A percentile compares a stretch with the other conserved stretches of the same genome.
phyloP scores from a whole-genome alignment of 2,329 filamentous ascomycete genomes.

The Trichophaea hybrida region DNA sequence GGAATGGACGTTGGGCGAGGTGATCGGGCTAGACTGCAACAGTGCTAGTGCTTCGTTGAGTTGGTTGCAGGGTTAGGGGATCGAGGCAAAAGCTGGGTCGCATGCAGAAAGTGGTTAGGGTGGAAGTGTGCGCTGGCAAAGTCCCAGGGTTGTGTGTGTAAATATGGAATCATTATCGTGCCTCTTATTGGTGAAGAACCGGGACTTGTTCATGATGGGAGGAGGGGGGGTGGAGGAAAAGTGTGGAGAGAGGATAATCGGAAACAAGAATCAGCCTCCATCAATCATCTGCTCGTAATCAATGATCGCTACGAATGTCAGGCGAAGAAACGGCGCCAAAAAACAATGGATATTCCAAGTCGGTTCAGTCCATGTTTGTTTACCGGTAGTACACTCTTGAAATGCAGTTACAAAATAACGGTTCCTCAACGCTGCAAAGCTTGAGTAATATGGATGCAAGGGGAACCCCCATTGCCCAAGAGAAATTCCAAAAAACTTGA shows the following conservation, averaged over 20 bases:
- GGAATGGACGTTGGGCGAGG: not conserved
- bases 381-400: not conserved
- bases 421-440: not conserved
- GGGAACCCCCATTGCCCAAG: not conserved
- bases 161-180: conserved; percentile 22
- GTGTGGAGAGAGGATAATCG: conserved; percentile 9
- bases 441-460: not conserved
- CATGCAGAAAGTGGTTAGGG: conserved; percentile 17
- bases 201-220: conserved; percentile 7
- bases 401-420: not conserved
- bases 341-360: not conserved
- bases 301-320: not conserved
- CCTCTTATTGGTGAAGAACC: conserved; percentile 16
- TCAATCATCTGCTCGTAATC: not conserved
- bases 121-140: conserved; percentile 24
- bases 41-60: conserved; percentile 9
- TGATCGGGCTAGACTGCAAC: not conserved
- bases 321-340: not conserved
- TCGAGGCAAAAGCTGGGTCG: conserved; percentile 8
- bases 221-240: conserved; percentile 13
- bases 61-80: conserved; percentile 22
- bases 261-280: not conserved
- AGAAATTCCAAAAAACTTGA: not conserved
- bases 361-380: not conserved
- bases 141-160: conserved; percentile 16